phyloP scores from a whole-genome alignment of 768 basidiomycete genomes.

The Trametes maxima region DNA sequence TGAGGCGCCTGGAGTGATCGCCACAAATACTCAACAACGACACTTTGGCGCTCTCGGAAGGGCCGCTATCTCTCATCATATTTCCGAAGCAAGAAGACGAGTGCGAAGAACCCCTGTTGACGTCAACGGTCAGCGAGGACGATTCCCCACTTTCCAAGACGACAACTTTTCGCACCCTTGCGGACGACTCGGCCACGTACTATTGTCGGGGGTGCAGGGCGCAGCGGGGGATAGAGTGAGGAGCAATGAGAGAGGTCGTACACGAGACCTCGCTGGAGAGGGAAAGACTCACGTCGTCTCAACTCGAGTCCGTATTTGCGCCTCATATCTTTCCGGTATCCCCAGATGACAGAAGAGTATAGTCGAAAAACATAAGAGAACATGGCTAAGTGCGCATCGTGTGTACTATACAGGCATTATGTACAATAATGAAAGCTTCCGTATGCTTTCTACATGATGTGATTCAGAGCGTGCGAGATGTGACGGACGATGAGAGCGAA shows the following conservation, averaged over 20 bases:
- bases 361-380: no score
- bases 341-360: no score
- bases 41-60: constrained; percentile 22
- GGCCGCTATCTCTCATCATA: constrained; percentile 24
- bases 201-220: constrained; percentile 27
- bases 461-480: not conserved
- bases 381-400: not conserved
- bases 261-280: not conserved
- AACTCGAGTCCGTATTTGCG: no score
- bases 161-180: constrained; percentile 27
- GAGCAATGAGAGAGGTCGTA: constrained; percentile 8
- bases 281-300: no score
- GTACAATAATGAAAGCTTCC: not conserved
- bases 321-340: no score
- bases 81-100: constrained; percentile 3
- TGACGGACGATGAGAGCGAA: not conserved
- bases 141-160: constrained; percentile 26
- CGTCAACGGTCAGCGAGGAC: constrained; percentile 21
- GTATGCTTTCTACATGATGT: not conserved
- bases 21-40: constrained; percentile 27
- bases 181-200: constrained; percentile 25
- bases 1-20: constrained; percentile 13
- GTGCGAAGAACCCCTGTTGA: constrained; percentile 15
- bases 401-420: not conserved
- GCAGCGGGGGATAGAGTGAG: constrained; percentile 23